Percentiles rank a stretch among this genome's conserved stretches.
These are phyloP conservation scores for Magnolia sinica DNA, from an alignment of 164 flowering plant species.

Conservation along the genomic window DNA sequence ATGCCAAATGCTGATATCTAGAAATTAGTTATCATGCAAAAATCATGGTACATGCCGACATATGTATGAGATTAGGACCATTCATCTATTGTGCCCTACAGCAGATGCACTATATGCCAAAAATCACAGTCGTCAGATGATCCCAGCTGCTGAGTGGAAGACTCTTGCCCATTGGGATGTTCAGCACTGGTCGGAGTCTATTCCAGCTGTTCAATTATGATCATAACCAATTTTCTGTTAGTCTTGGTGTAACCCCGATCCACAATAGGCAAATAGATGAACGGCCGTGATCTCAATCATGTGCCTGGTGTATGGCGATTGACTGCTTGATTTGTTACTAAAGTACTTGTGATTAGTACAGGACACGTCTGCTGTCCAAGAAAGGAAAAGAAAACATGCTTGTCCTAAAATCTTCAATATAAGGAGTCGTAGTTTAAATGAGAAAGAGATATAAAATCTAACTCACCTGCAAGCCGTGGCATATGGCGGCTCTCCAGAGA, in stretches of 20 bases:
- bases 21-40: too few species aligned
- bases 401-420: neutral
- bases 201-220: neutral
- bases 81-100: too few species aligned
- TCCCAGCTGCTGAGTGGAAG: too few species aligned
- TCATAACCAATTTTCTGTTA: neutral
- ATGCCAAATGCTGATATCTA: too few species aligned
- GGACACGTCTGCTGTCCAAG: neutral
- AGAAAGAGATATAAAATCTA: too few species aligned
- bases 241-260: neutral
- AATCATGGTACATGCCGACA: too few species aligned
- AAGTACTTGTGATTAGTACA: neutral
- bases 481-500: slow-evolving; percentile 13
- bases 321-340: neutral
- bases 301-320: neutral
- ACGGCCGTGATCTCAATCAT: neutral
- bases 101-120: too few species aligned
- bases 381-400: neutral
- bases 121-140: too few species aligned
- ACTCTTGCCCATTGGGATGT: too few species aligned
- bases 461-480: slow-evolving; percentile 14
- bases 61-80: too few species aligned
- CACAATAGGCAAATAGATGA: neutral
- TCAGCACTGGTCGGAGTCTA: too few species aligned
- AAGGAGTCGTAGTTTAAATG: neutral